Percentiles rank a stretch among this genome's conserved stretches.
Evolutionary conservation across 371 early-diverging fungal genomes (phyloP).

Genomic region (Neoconidiobolus thromboides): DNA sequence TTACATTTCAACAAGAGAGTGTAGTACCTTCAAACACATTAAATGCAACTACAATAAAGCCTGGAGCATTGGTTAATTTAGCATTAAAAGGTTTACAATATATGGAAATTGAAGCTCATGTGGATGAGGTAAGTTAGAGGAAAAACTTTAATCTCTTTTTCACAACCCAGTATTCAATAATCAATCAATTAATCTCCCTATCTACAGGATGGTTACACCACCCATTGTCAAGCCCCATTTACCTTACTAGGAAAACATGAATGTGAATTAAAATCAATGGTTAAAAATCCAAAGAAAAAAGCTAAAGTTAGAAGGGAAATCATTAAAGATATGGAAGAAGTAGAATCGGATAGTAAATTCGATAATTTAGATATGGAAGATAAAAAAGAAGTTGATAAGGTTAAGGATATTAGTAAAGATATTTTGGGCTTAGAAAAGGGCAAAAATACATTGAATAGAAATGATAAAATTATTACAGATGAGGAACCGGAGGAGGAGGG

Average conservation of each 20-base stretch:
- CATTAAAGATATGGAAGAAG: background rate
- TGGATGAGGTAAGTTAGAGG: constrained; percentile 34
- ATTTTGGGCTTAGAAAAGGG: background rate
- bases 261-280: constrained; percentile 21
- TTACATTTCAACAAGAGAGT: constrained; percentile 78
- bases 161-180: background rate
- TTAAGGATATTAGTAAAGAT: background rate
- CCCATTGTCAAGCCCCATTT: constrained; percentile 54
- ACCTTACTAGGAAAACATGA: constrained; percentile 49
- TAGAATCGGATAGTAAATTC: background rate
- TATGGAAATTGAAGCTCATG: constrained; percentile 69
- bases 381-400: background rate
- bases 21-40: constrained; percentile 43
- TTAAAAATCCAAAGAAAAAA: background rate
- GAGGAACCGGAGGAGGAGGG: background rate
- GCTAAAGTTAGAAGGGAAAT: background rate
- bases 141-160: background rate
- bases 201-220: constrained; percentile 49
- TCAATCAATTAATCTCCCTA: background rate
- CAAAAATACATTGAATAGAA: background rate
- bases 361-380: background rate
- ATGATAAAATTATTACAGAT: background rate
- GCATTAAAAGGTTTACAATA: constrained; percentile 88
- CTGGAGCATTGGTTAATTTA: constrained; percentile 69
- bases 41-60: constrained; percentile 38